Conservation (phyloP, 1,139 yeast genomes). For the Komagataea norvegica region DNA sequence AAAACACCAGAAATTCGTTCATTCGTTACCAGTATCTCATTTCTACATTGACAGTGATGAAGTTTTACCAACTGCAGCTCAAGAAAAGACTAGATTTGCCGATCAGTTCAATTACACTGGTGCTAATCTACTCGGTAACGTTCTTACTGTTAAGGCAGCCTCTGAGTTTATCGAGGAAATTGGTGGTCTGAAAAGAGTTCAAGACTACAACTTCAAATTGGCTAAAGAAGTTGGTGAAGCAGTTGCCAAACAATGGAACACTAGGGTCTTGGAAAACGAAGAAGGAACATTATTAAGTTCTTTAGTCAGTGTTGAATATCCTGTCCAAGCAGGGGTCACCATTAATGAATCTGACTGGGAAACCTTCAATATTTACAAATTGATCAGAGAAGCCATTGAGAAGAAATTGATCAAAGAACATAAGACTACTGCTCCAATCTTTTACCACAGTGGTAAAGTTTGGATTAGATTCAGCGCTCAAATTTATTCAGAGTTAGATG, state of each 20-base stretch:
- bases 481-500: constrained; percentile 51
- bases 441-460: constrained; percentile 38
- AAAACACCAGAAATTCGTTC: constrained; percentile 45
- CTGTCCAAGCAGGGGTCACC: constrained; percentile 42
- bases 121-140: constrained; percentile 28
- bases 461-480: constrained; percentile 57
- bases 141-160: constrained; percentile 35
- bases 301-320: constrained; percentile 10
- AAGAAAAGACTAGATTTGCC: constrained; percentile 33
- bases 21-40: constrained; percentile 57
- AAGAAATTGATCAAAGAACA: constrained; percentile 27
- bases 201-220: constrained; percentile 40
- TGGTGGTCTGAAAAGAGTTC: constrained; percentile 52
- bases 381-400: constrained; percentile 16
- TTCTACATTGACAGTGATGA: constrained; percentile 33
- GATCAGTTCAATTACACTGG: constrained; percentile 37
- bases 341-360: constrained; percentile 13
- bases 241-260: constrained; percentile 28
- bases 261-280: constrained; percentile 34
- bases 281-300: constrained; percentile 23
- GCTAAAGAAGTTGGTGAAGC: constrained; percentile 39
- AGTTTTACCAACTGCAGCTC: constrained; percentile 23
- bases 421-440: constrained; percentile 45
- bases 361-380: constrained; percentile 9
- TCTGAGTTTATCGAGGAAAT: constrained; percentile 42